phyloP scores from a whole-genome alignment of 208 protist species.

The Leishmania braziliensis region DNA sequence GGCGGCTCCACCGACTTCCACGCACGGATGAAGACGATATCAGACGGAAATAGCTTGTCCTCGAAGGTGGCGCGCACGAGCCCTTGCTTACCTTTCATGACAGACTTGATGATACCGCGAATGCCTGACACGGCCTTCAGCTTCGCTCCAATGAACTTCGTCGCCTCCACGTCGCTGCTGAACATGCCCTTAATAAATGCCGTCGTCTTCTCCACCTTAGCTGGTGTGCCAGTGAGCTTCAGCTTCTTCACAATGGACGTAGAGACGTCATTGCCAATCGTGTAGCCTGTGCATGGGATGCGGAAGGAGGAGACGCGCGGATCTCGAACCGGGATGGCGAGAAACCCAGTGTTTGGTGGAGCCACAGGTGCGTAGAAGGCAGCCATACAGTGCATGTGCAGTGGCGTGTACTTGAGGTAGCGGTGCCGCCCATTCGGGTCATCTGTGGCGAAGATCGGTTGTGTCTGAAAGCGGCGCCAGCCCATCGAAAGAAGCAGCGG shows the following conservation, averaged over 20 bases:
- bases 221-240: conserved; percentile 97
- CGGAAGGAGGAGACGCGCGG: conserved; percentile 88
- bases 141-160: conserved; percentile 99
- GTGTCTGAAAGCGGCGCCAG: conserved; percentile 98
- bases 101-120: conserved; percentile 98
- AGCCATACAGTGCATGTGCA: conserved; percentile 99
- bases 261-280: conserved; percentile 95
- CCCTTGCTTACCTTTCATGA: conserved; percentile 92
- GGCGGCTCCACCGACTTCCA: conserved; percentile 96
- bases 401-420: conserved; percentile 99
- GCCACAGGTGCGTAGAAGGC: conserved; percentile 98
- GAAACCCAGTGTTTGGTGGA: conserved; percentile 96
- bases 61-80: conserved; percentile 99
- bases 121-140: conserved; percentile 98
- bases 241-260: conserved; percentile 99
- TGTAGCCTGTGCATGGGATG: conserved; percentile 95
- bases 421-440: conserved; percentile 96
- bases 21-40: conserved; percentile 99
- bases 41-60: conserved; percentile 98
- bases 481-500: conserved; percentile 98
- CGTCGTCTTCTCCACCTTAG: conserved; percentile 98
- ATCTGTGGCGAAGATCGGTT: conserved; percentile 94
- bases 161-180: conserved; percentile 92
- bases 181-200: conserved; percentile 98
- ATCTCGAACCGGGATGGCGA: conserved; percentile 89